A percentile compares a stretch with the other conserved stretches of the same genome.
phyloP scores from a whole-genome alignment of 2,329 filamentous ascomycete species.

The Ophiostoma sp. region DNA sequence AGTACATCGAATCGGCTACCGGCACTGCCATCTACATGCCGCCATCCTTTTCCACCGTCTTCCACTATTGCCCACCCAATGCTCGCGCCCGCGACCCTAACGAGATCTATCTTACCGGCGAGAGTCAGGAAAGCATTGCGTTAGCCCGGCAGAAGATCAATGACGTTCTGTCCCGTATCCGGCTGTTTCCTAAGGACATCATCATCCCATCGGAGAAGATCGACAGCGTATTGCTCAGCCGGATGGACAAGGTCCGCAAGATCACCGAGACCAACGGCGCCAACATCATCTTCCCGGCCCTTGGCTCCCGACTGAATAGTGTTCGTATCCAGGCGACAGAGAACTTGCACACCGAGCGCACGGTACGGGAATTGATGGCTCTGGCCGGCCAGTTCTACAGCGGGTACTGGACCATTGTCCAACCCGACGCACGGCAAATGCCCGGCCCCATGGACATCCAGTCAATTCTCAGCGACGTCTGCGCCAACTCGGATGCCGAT shows the following conservation, averaged over 20 bases:
- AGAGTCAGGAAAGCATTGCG: conserved; percentile 75
- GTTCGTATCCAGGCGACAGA: conserved; percentile 91
- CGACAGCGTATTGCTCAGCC: conserved; percentile 84
- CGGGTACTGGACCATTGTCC: conserved; percentile 89
- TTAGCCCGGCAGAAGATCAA: conserved; percentile 87
- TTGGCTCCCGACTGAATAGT: conserved; percentile 77
- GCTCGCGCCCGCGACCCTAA: conserved; percentile 76
- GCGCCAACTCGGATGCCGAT: conserved; percentile 91
- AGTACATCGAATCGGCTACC: conserved; percentile 90
- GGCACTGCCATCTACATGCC: conserved; percentile 98
- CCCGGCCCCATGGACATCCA: conserved; percentile 68
- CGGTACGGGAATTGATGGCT: conserved; percentile 91
- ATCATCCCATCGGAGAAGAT: conserved; percentile 86
- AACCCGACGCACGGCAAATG: conserved; percentile 59
- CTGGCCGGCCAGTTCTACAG: conserved; percentile 96
- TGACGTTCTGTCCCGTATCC: conserved; percentile 73
- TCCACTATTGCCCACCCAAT: conserved; percentile 79
- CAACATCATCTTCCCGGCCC: conserved; percentile 83
- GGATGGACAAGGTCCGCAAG: conserved; percentile 93
- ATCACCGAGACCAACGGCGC: conserved; percentile 96
- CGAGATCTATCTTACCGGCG: conserved; percentile 92
- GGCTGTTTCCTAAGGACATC: conserved; percentile 87
- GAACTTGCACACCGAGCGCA: conserved; percentile 88
- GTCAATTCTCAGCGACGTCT: conserved; percentile 91
- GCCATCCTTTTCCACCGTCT: conserved; percentile 84